Base-by-base conservation (phyloP, 768 basidiomycete genomes). In the Tylopilus balloui region DNA sequence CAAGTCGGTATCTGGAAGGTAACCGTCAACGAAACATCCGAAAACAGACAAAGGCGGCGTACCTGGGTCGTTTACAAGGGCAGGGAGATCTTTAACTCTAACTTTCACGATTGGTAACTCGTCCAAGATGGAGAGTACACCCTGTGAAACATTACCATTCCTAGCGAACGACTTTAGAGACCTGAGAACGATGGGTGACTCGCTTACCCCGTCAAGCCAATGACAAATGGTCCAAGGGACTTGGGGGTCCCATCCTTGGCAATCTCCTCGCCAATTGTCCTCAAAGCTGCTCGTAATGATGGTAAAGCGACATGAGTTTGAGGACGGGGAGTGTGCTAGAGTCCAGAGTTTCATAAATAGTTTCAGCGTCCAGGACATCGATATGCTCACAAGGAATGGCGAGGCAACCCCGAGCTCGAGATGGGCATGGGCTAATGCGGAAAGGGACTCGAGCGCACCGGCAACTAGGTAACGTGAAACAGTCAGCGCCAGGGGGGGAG, bases 381-480 rank as follows among this genome's bases (percentile, higher is more conserved):
- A 6, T 23, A 40, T 15, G 48, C 86, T 48, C 58, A 89, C 90
- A 6, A 95, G 73, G 64, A 95, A 88, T 0, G 92, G 89, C 3
- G 86, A 86, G 0, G 88, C 82, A 4, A 91, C 73, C 0, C 93
- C 93, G 8, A 81, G 71, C 60, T 87, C 80, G 6, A 95, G 75
- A 57, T 92, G 81, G 1, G 82, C 78, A 37, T 91, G 84, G 0
- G 89, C 91, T 63, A 89, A 80, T 5, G 88, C 76, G 1, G 77
- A 79, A 20, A 94, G 76, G 0, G 89, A 86, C 68, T 94, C 92
- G 3, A 92, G 78, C 7, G 83, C 83, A 12, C 92, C 92, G 11
- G 88, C 88, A 50, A 89, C 90, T 92, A 64, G 50, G 24, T 25
- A 32, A 35, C 23, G 48, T 7, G 15, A 32, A 27, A 14, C 12